Percentiles rank a stretch among this genome's conserved stretches.
Evolutionary conservation across 23 red algal species (phyloP).

Genomic region (Chondrus crispus): DNA sequence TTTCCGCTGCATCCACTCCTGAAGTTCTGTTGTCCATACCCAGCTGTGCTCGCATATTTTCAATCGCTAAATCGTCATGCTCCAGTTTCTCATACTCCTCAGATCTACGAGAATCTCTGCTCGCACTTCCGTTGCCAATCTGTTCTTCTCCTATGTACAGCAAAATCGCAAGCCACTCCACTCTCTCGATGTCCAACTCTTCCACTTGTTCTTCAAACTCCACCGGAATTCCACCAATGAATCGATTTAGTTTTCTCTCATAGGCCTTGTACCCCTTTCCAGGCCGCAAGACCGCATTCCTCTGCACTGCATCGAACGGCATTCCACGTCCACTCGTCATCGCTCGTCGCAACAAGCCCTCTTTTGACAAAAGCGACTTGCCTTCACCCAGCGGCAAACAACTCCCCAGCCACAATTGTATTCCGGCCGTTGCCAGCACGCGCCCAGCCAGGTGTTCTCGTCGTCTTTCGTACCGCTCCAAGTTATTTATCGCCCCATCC

Average conservation of each 20-base stretch:
- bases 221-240: background rate
- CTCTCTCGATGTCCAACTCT: constrained; percentile 16
- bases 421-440: background rate
- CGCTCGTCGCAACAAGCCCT: background rate
- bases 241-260: background rate
- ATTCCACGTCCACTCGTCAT: background rate
- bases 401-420: constrained; percentile 36
- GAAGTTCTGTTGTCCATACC: no score
- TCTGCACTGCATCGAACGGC: no score
- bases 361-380: background rate
- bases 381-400: background rate
- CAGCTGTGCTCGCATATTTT: no score
- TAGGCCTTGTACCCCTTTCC: background rate
- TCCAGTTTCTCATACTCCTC: no score
- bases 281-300: no score
- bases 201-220: constrained; percentile 16
- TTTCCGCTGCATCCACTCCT: no score
- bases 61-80: no score
- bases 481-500: no score
- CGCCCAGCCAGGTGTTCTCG: background rate
- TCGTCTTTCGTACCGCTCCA: no score
- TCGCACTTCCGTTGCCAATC: no score
- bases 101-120: no score
- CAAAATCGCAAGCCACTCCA: constrained; percentile 26
- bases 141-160: background rate